phyloP scores from a whole-genome alignment of 768 basidiomycete species.

The Mycena kentingensis region DNA sequence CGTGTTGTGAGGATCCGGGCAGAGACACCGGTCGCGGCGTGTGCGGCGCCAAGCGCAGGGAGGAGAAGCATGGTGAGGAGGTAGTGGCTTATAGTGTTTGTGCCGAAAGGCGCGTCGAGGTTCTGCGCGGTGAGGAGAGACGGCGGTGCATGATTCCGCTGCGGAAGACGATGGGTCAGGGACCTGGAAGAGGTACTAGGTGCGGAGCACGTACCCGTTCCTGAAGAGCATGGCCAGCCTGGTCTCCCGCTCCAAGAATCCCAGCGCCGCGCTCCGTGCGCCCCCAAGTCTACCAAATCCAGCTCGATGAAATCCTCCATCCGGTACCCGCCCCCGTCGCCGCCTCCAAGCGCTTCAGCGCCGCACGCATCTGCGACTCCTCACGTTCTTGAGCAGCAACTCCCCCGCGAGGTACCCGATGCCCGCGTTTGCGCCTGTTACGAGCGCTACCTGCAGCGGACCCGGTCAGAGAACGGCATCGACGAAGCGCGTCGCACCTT shows the following conservation, averaged over 20 bases:
- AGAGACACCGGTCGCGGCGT: constrained; percentile 17
- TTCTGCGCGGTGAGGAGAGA: constrained; percentile 24
- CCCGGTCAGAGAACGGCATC: background rate
- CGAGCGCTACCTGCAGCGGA: constrained; percentile 29
- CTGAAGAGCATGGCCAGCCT: constrained; percentile 29
- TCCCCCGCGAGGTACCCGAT: constrained; percentile 43
- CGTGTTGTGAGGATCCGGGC: constrained; percentile 30
- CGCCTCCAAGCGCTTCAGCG: constrained; percentile 29
- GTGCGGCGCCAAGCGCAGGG: constrained; percentile 24
- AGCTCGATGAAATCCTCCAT: constrained; percentile 25
- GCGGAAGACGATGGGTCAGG: background rate
- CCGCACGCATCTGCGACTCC: constrained; percentile 16
- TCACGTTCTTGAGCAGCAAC: constrained; percentile 30
- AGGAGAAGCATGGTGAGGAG: constrained; percentile 17
- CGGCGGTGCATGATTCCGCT: constrained; percentile 30
- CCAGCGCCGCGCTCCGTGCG: constrained; percentile 29
- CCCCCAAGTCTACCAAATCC: constrained; percentile 32
- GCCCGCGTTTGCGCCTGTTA: constrained; percentile 41
- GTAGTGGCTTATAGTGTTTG: constrained; percentile 16
- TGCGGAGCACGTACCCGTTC: constrained; percentile 23
- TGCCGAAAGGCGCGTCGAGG: constrained; percentile 24
- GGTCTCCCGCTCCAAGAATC: constrained; percentile 24
- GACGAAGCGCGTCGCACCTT: constrained; percentile 23
- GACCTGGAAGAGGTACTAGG: too few relatives aligned
- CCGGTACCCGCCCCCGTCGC: constrained; percentile 31